Evolutionary conservation across 2,329 filamentous ascomycete genomes (phyloP).

Genomic region (Neoarthrinium moseri): DNA sequence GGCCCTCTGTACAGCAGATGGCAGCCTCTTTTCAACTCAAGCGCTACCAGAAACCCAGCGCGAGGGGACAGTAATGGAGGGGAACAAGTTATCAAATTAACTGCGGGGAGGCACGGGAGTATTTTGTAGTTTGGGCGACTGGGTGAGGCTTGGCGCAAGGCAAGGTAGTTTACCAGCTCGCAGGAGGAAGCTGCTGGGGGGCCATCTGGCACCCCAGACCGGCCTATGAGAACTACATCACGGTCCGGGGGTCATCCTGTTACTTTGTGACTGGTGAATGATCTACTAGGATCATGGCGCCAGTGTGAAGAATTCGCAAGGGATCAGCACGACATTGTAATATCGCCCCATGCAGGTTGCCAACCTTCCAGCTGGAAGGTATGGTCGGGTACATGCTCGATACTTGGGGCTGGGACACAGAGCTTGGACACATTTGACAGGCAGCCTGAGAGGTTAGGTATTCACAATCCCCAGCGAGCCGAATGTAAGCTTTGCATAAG

Average conservation of each 20-base stretch:
- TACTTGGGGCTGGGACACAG: background rate
- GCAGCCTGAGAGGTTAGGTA: no score
- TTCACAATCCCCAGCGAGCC: background rate
- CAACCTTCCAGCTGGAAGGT: background rate
- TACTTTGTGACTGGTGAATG: no score
- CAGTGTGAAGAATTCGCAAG: slow-evolving; percentile 1
- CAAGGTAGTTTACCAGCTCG: no score
- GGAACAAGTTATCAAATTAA: background rate
- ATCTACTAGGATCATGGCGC: slow-evolving; percentile 1
- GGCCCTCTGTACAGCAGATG: background rate
- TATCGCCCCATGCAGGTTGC: background rate
- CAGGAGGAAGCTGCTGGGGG: no score
- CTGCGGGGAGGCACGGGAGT: slow-evolving; percentile 4
- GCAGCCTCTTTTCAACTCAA: background rate
- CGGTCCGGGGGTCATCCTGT: background rate
- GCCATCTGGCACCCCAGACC: background rate
- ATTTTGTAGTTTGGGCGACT: slow-evolving; percentile 5
- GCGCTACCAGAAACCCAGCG: background rate
- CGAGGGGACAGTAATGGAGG: background rate
- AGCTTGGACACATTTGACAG: background rate
- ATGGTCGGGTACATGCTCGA: background rate
- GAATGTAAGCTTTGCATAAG: no score
- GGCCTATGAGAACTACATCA: background rate
- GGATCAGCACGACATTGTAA: slow-evolving; percentile 2
- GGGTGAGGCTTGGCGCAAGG: no score